Evolutionary conservation across 78 protist genomes (phyloP).

Genomic region (Polysphondylium violaceum): DNA sequence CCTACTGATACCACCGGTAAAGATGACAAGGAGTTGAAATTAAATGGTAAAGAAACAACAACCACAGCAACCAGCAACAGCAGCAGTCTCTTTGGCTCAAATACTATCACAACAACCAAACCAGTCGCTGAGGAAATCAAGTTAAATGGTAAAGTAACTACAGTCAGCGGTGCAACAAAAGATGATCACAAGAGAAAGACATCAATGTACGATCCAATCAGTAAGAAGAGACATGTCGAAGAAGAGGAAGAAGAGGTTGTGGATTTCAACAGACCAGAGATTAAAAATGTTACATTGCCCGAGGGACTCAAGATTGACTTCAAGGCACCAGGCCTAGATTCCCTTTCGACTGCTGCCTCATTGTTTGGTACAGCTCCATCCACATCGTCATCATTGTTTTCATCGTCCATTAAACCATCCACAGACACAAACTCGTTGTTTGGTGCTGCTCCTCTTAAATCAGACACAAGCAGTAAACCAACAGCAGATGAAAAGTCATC

Average conservation of each 20-base stretch:
- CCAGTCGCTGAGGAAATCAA: background rate
- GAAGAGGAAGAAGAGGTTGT: slow-evolving; percentile 19
- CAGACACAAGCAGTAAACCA: background rate
- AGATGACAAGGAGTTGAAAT: background rate
- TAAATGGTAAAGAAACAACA: background rate
- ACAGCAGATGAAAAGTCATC: background rate
- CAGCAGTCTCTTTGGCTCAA: background rate
- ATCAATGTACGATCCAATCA: background rate
- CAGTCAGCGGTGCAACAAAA: background rate
- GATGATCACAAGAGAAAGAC: background rate
- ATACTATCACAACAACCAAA: background rate
- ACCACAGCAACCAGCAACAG: background rate
- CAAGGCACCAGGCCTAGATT: background rate
- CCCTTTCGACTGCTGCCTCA: background rate
- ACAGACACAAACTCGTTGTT: too few species aligned
- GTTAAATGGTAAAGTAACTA: background rate
- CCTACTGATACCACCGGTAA: background rate
- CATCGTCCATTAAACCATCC: background rate
- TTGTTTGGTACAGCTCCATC: background rate
- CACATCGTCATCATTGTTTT: background rate
- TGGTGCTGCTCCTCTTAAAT: background rate
- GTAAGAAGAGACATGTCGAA: background rate
- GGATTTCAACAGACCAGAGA: background rate
- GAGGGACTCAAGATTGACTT: background rate
- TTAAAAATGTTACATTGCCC: background rate